Evolutionary conservation across 225 moss, liverwort and hornwort species (phyloP), one percentile per base, ranked within the genome.

Genomic region (Sphagnum tenellum): DNA sequence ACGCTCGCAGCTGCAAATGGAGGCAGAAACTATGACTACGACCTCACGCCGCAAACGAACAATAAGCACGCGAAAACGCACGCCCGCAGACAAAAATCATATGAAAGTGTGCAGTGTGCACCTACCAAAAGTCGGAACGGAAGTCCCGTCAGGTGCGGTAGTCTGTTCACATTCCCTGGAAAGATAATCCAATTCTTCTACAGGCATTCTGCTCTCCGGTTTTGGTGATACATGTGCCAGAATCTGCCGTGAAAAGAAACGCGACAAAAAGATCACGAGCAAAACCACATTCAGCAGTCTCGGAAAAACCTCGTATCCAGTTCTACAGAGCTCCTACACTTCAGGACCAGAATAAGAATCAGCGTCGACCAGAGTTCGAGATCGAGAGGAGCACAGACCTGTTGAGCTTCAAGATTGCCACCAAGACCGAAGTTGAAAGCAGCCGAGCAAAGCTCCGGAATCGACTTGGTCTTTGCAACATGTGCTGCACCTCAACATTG

Each of bases 171-270:
- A 29, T 29, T 29, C 29, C 29, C 29, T 29, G 29, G 29, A 29
- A 29, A 29, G 29, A 29, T 29, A 29, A 29, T 29, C 29, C 29
- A 29, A 29, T 29, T 29, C 29, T 29, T 29, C 29, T 29, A 29
- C 29, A 29, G 29, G 29, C 29, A 29, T 29, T 29, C 29, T 29
- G 29, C 9, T 52, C 52, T 52, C 7, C 9, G 9, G 52, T 9
- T 52, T 52, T 52, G 85, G 85, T 9, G 85, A 85, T n/a, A 85
- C 85, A 48, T 85, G 85, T 6, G 85, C 85, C 67, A 85, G 49
- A 45, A 85, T 85, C 85, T 85, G 65, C 68, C 29, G 29, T 29
- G 29, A 29, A 29, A 29, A 29, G 29, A 29, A 29, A 29, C 29
- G 29, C 29, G 29, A 29, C 29, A 1, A 29, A 29, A 29, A 29